A percentile compares a stretch with the other conserved stretches of the same genome.
Conservation (phyloP, 495 filamentous ascomycete species). For the Trichodelitschia bisporula region DNA sequence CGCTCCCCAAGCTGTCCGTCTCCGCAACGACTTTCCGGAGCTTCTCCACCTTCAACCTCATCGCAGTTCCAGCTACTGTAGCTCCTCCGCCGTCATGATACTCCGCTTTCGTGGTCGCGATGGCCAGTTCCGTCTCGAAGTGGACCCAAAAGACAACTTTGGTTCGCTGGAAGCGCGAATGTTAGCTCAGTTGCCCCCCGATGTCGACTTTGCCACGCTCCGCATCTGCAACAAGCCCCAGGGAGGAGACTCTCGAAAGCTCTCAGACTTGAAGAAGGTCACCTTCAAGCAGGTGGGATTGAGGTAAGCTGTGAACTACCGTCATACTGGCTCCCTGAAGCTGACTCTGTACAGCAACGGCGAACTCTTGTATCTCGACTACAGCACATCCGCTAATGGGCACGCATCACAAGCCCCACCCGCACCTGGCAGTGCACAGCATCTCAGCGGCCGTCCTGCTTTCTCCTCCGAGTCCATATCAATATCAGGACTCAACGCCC, state of each 20-base stretch:
- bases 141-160: conserved; percentile 27
- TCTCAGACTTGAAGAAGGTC: conserved; percentile 40
- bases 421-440: conserved; percentile 15
- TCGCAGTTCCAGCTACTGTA: too few species aligned
- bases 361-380: conserved; percentile 69
- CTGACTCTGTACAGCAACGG: conserved; percentile 44
- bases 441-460: conserved; percentile 60
- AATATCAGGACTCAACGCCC: conserved; percentile 28
- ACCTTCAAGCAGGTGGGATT: conserved; percentile 47
- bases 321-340: neutral
- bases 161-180: conserved; percentile 29
- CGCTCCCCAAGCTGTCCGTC: too few species aligned
- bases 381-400: conserved; percentile 35
- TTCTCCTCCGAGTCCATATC: conserved; percentile 40
- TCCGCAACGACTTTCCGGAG: too few species aligned
- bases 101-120: conserved; percentile 43
- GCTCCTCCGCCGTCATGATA: conserved; percentile 38
- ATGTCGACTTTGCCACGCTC: conserved; percentile 49
- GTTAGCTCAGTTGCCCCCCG: conserved; percentile 35
- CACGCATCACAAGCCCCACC: conserved; percentile 15
- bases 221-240: conserved; percentile 57
- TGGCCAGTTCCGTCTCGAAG: conserved; percentile 40
- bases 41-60: too few species aligned
- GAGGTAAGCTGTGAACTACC: conserved; percentile 22
- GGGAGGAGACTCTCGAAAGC: conserved; percentile 43